These are phyloP conservation scores for Metschnikowia gelsemii DNA, from an alignment of 805 yeast genomes.

Conservation along the genomic window DNA sequence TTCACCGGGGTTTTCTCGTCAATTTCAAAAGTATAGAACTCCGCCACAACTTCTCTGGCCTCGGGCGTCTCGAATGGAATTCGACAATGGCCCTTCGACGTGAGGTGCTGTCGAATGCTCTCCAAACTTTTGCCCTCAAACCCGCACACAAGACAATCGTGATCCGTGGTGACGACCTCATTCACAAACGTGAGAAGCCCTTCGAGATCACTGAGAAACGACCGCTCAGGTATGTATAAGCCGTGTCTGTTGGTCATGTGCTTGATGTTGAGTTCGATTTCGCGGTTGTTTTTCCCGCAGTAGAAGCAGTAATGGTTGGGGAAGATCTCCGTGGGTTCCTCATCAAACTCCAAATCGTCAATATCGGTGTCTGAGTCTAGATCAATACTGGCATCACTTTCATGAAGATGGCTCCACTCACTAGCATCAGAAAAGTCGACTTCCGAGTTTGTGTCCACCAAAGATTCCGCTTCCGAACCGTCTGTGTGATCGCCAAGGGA, in stretches of 20 bases:
- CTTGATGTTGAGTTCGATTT: conserved; percentile 50
- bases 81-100: conserved; percentile 44
- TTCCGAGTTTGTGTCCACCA: conserved; percentile 52
- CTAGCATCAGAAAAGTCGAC: conserved; percentile 33
- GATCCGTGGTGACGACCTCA: conserved; percentile 38
- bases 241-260: conserved; percentile 49
- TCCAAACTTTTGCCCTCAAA: conserved; percentile 42
- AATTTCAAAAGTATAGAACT: conserved; percentile 38
- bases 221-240: conserved; percentile 44
- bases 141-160: conserved; percentile 47
- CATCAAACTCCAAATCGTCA: conserved; percentile 32
- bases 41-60: conserved; percentile 36
- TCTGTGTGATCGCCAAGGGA: conserved; percentile 47
- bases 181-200: conserved; percentile 41
- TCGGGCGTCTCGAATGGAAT: conserved; percentile 45
- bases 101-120: conserved; percentile 45
- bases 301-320: conserved; percentile 55
- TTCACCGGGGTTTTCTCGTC: conserved; percentile 18
- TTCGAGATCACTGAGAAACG: conserved; percentile 35
- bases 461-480: conserved; percentile 26
- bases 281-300: conserved; percentile 54
- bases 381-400: conserved; percentile 20
- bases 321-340: conserved; percentile 33
- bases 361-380: conserved; percentile 26
- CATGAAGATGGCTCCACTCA: conserved; percentile 19